These are phyloP conservation scores for Penicillium odoratum DNA, from an alignment of 495 filamentous ascomycete species.

Conservation along the genomic window DNA sequence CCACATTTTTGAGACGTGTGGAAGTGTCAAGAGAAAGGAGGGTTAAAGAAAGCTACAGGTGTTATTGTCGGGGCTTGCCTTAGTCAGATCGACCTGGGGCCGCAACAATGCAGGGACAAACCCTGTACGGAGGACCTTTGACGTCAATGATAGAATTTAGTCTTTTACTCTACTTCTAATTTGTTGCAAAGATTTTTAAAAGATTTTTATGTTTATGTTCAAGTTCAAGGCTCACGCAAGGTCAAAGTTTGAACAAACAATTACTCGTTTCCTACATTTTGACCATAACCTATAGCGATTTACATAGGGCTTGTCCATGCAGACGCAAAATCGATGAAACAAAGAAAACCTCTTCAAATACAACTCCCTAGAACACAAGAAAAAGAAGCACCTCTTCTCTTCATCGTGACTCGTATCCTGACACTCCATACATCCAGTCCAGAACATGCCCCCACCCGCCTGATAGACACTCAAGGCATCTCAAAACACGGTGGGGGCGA, in stretches of 20 bases:
- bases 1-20: conserved; percentile 38
- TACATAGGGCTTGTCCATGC: conserved; percentile 36
- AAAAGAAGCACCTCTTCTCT: conserved; percentile 29
- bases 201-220: neutral
- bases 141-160: neutral
- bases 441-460: conserved; percentile 5
- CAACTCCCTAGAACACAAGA: conserved; percentile 44
- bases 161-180: too few relatives aligned
- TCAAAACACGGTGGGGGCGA: conserved; percentile 7
- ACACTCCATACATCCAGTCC: conserved; percentile 18
- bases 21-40: conserved; percentile 20
- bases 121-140: neutral
- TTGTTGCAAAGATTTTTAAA: too few relatives aligned
- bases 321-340: conserved; percentile 22
- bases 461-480: conserved; percentile 2
- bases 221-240: neutral
- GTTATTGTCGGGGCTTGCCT: conserved; percentile 27
- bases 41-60: conserved; percentile 27
- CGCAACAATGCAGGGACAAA: conserved; percentile 1
- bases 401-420: conserved; percentile 27
- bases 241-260: neutral
- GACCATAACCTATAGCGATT: conserved; percentile 28
- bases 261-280: conserved; percentile 12
- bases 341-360: conserved; percentile 34
- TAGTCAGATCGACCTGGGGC: conserved; percentile 23